Evolutionary conservation across 192 early-diverging fungal species (phyloP).

Genomic region (Chytriomyces hyalinus): DNA sequence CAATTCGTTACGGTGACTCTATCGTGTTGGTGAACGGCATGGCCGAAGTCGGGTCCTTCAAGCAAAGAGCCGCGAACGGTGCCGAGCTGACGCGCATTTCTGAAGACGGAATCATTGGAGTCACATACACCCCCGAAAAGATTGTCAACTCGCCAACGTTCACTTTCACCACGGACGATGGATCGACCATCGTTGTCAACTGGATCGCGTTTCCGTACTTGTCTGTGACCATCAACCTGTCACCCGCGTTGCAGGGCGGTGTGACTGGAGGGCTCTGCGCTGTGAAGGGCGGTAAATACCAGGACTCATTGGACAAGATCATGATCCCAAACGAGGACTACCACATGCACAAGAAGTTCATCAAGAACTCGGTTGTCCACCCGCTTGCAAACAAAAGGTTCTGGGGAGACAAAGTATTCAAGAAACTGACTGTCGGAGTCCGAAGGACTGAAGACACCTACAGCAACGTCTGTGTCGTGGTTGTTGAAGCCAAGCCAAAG

Average conservation of each 20-base stretch:
- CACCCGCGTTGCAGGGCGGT: background rate
- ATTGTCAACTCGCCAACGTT: background rate
- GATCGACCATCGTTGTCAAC: background rate
- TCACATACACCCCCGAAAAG: background rate
- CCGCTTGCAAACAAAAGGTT: background rate
- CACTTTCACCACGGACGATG: background rate
- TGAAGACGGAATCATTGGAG: background rate
- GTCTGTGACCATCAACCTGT: background rate
- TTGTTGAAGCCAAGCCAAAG: too few relatives aligned
- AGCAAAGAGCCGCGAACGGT: background rate
- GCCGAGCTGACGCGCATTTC: background rate
- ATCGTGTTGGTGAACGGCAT: background rate
- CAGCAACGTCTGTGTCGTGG: too few relatives aligned
- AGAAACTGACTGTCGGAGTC: background rate
- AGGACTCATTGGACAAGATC: background rate
- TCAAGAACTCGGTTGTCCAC: background rate
- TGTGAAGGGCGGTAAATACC: background rate
- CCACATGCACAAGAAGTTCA: slow-evolving; percentile 5
- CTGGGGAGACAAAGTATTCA: background rate
- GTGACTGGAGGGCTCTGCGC: too few relatives aligned
- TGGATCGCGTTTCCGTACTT: slow-evolving; percentile 2
- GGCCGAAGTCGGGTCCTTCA: background rate
- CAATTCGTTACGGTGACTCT: slow-evolving; percentile 10
- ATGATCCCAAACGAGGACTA: background rate
- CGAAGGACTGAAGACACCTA: too few relatives aligned